A percentile compares a stretch with the other conserved stretches of the same genome.
Conservation (phyloP, 306 rosid species). For the Coriaria nepalensis region DNA sequence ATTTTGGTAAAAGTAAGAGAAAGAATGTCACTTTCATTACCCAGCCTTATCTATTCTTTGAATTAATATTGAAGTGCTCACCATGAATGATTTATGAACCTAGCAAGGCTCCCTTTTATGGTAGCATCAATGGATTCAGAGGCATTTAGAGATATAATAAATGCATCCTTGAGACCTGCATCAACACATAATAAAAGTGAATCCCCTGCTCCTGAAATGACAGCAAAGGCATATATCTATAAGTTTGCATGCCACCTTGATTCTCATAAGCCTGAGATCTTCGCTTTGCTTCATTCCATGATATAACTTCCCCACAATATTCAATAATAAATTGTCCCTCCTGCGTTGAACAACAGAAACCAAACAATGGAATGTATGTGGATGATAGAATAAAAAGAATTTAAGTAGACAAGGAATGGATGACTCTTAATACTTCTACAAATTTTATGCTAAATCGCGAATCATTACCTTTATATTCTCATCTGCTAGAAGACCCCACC, state of each 20-base stretch:
- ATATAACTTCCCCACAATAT: constrained; percentile 94
- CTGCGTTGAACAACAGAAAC: constrained; percentile 40
- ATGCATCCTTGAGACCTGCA: constrained; percentile 90
- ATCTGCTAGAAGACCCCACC: constrained; percentile 89
- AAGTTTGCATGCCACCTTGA: constrained; percentile 45
- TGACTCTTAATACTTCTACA: not conserved
- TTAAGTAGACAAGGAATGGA: not conserved
- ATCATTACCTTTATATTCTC: constrained; percentile 65
- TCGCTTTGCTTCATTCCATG: constrained; percentile 89
- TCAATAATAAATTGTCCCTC: constrained; percentile 74
- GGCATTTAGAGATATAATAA: constrained; percentile 73
- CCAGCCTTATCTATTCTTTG: not conserved
- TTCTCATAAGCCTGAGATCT: constrained; percentile 74
- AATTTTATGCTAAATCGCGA: too few species aligned
- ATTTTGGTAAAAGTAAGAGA: constrained; percentile 4
- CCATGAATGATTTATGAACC: constrained; percentile 98
- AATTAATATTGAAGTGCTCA: constrained; percentile 24
- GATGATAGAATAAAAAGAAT: constrained; percentile 3
- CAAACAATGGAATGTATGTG: too few species aligned
- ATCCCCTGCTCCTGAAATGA: constrained; percentile 10
- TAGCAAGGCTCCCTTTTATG: constrained; percentile 78
- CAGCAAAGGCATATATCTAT: constrained; percentile 7
- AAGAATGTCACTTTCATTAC: not conserved
- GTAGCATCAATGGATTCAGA: constrained; percentile 96
- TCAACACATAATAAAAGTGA: constrained; percentile 15